A percentile compares a stretch with the other conserved stretches of the same genome.
These are phyloP conservation scores for Arthrobotrys megalospora DNA, from an alignment of 2,329 filamentous ascomycete genomes.

Conservation along the genomic window DNA sequence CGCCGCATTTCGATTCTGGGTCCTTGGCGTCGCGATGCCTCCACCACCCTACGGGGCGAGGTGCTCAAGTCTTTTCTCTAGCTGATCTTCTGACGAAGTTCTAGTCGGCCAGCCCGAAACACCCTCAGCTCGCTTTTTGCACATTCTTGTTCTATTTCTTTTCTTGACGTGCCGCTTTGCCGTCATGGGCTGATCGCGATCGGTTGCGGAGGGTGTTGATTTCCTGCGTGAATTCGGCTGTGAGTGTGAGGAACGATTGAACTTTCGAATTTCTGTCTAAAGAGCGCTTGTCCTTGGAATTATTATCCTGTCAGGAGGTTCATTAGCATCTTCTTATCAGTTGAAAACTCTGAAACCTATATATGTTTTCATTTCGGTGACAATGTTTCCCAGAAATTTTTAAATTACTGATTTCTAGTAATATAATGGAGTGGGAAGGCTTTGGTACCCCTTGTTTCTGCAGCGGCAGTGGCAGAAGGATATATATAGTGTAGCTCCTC, in stretches of 20 bases:
- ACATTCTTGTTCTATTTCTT: neutral
- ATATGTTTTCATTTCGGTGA: too few species aligned
- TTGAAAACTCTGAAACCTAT: too few species aligned
- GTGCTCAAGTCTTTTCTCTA: slow-evolving; percentile 4
- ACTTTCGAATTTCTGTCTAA: neutral
- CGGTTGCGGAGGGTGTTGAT: neutral
- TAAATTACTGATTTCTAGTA: too few species aligned
- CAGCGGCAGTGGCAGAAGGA: too few species aligned
- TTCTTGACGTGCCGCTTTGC: neutral
- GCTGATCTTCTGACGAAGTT: neutral
- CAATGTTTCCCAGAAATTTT: too few species aligned
- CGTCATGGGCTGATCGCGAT: neutral
- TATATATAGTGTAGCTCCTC: neutral
- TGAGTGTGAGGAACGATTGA: neutral
- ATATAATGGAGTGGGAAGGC: too few species aligned
- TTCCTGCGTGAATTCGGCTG: neutral
- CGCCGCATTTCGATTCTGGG: neutral
- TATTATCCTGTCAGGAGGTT: too few species aligned
- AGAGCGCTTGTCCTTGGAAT: neutral
- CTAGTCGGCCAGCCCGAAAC: neutral
- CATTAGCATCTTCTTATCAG: too few species aligned
- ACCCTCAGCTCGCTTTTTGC: neutral
- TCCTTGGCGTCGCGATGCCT: neutral
- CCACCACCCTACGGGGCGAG: neutral
- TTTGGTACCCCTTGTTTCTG: too few species aligned